Base-by-base conservation (phyloP, 495 filamentous ascomycete species). In the Geoglossum glabrum region DNA sequence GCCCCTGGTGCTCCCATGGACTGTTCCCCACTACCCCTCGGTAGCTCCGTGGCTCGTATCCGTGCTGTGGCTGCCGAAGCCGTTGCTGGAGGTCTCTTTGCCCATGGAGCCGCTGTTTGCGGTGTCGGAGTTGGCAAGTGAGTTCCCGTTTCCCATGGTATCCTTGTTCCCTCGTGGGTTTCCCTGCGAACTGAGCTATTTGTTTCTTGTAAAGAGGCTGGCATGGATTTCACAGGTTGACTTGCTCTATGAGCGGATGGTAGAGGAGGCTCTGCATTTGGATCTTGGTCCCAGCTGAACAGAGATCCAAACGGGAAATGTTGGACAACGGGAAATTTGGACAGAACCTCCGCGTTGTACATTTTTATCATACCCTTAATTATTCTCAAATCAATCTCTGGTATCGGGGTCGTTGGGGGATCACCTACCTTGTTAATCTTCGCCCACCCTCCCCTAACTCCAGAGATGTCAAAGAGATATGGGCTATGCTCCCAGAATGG, bases 401-500 rank as follows among this genome's bases (percentile, higher is more conserved):
- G 46, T 8, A 21, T 26, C 17, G 25, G 25, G 26, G 58, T 9
- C 23, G 40, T 1, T 36, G 47, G 36, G 11, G 19, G 46, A 25
- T 40, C 31, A 43, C 66, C 58, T 66, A 85, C 85, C 78, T 96
- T 97, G 68, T 97, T 97, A 61, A 99, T 94, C 72, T 99, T 99
- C 27, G 82, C 92, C 92, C 92, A 99, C 33, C 92, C 93, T 56
- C 84, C 78, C 58, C 76, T 79, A 58, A 99, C 80, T 19, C 92
- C 92, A 4, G 85, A 90, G 33, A 99, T 89, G 69, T 99, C 93
- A 65, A 81, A 99, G 19, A 99, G 74, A 65, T 94, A 90, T 1
- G 88, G 93, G 59, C 86, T 93, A 65, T 99, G 92, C 63, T 97
- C 92, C 93, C 92, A 97, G 69, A 99, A 99, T 0, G 93, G 92